Percentiles rank a stretch among this genome's conserved stretches.
Conservation (phyloP, 192 early-diverging fungal genomes). For the Funneliformis geosporum region DNA sequence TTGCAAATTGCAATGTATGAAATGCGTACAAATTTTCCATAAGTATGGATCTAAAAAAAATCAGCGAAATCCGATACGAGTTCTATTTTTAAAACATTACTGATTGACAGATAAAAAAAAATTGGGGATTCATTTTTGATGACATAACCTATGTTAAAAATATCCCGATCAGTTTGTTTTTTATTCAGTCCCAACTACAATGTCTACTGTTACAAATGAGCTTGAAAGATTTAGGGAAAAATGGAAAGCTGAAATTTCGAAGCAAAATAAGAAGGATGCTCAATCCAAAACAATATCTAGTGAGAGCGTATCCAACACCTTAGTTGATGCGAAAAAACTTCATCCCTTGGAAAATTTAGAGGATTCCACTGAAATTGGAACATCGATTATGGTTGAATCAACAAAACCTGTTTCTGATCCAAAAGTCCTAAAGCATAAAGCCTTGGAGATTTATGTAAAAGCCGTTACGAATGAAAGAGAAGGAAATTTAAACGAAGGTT, state of each 20-base stretch:
- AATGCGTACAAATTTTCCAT: too few relatives aligned
- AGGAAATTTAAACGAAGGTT: slow-evolving; percentile 44
- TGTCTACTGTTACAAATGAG: not conserved
- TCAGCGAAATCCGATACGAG: too few relatives aligned
- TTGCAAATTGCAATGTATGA: not conserved
- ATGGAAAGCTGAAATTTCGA: slow-evolving; percentile 21
- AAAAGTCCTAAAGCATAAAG: not conserved
- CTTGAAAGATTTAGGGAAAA: slow-evolving; percentile 14
- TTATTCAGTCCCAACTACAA: not conserved
- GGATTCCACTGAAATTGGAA: not conserved
- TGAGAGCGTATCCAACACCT: not conserved
- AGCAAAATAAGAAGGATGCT: not conserved
- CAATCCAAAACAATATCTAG: not conserved
- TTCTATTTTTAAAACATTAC: too few relatives aligned
- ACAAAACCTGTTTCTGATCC: not conserved
- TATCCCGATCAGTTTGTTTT: too few relatives aligned
- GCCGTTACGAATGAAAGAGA: slow-evolving; percentile 41
- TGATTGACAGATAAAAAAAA: too few relatives aligned
- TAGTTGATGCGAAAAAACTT: too few relatives aligned
- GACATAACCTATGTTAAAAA: too few relatives aligned
- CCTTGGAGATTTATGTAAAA: slow-evolving; percentile 40
- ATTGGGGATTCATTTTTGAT: too few relatives aligned
- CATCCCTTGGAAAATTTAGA: not conserved
- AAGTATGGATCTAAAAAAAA: too few relatives aligned
- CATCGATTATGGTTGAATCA: too few relatives aligned